Percentiles rank a stretch among this genome's conserved stretches.
Evolutionary conservation across 208 protist species (phyloP).

Genomic region (Acanthamoeba castellanii): DNA sequence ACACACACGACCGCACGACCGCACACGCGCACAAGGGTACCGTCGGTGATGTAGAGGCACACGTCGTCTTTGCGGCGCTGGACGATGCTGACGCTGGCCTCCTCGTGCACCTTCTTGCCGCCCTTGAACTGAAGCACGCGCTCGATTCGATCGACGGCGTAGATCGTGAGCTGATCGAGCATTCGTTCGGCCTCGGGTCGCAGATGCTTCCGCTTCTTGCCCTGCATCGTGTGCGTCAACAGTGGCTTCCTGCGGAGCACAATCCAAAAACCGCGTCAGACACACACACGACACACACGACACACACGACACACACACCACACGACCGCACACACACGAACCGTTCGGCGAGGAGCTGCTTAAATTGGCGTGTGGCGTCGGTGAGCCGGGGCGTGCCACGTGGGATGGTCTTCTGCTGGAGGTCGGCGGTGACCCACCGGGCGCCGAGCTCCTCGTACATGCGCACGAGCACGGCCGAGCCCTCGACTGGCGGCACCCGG

Average conservation of each 20-base stretch:
- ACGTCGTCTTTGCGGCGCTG: constrained; percentile 16
- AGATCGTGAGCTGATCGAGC: background rate
- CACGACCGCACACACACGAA: background rate
- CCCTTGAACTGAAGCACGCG: constrained; percentile 24
- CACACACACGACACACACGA: no score
- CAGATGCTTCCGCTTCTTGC: constrained; percentile 22
- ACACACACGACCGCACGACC: no score
- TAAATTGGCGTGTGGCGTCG: background rate
- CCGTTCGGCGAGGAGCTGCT: background rate
- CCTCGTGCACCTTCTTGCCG: background rate
- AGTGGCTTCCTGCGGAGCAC: background rate
- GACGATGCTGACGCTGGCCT: constrained; percentile 37
- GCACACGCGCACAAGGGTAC: background rate
- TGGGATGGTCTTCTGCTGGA: constrained; percentile 18
- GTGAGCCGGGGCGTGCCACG: background rate
- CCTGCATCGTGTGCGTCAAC: constrained; percentile 43
- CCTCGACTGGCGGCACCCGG: background rate
- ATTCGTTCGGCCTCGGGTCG: background rate
- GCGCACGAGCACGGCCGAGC: background rate
- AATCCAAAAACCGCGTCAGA: no score
- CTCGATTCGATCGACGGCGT: background rate
- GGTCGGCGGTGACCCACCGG: background rate
- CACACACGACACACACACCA: no score
- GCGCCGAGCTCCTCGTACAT: constrained; percentile 24
- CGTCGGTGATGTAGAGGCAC: constrained; percentile 24